Evolutionary conservation across 768 basidiomycete genomes (phyloP), one percentile per base, ranked within the genome.

Genomic region (Trametes maxima): DNA sequence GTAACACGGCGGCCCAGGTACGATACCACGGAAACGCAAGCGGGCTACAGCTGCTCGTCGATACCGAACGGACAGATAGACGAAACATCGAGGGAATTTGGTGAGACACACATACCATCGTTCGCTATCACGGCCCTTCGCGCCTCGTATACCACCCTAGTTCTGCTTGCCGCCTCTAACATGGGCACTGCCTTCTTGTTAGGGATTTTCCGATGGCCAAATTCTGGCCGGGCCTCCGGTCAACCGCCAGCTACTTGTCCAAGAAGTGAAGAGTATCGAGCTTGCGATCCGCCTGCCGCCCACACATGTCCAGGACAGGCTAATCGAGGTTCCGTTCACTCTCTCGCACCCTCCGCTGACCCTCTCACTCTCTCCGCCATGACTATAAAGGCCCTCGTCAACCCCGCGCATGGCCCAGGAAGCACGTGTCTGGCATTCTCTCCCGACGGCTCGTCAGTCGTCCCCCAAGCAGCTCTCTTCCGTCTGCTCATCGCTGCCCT

Each of bases 21-120:
- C 87, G 94, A 53, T 95, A 88, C 70, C 94, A 95, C 60, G 90
- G 92, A 12, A 82, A 86, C 74, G 77, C 83, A 2, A 86, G 86
- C 65, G 92, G 92, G 6, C 75, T 94, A 37, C 86, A 91, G 64
- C 77, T 94, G 22, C 79, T 94, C 21, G 83, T 82, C 13, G 77
- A 81, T 54, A 85, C 80, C 51, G 80, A 84, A 65, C 84, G 89
- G n/a, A 82, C 82, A 25, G 89, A 92, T 68, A 82, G 86, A 59
- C 87, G 88, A 13, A 84, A 82, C 66, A 86, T 87, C 17, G 64
- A 67, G 19, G 71, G 71, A 5, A 65, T 72, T 0, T 72, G 71
- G 71, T 72, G 36, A n/a, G 55, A 21, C 11, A 4, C 33, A 4
- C 7, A 19, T 19, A 3, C 21, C n/a, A n/a, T 21, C 24, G 33